phyloP scores from a whole-genome alignment of 257 asterid genomes.

The Solanum verrucosum region DNA sequence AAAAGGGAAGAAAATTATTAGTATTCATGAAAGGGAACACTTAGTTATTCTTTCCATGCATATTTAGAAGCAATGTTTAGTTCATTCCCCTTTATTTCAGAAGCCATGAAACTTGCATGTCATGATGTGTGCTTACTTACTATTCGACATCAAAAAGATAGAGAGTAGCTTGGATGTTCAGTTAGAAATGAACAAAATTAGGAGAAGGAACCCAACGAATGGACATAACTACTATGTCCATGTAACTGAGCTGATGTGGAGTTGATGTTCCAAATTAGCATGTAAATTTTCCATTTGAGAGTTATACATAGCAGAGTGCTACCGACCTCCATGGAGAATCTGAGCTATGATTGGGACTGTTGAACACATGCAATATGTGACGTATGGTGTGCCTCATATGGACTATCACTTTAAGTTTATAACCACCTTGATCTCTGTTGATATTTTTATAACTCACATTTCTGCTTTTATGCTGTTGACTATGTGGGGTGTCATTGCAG shows the following conservation, averaged over 20 bases:
- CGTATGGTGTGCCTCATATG: not conserved
- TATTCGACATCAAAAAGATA: not conserved
- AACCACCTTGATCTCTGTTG: not conserved
- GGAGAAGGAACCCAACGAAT: not conserved
- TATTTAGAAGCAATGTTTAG: not conserved
- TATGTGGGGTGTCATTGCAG: slow-evolving; percentile 23
- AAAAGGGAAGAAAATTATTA: not conserved
- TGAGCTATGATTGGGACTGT: not conserved
- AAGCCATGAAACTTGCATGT: not conserved
- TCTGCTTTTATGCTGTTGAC: not conserved
- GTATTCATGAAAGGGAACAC: no score
- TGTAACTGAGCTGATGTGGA: not conserved
- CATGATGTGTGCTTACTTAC: not conserved
- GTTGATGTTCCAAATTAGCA: not conserved
- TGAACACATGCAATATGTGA: not conserved
- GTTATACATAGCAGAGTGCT: not conserved
- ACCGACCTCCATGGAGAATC: not conserved
- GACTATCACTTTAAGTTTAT: not conserved
- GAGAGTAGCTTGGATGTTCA: not conserved
- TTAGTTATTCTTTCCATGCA: no score
- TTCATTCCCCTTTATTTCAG: not conserved
- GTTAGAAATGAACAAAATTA: not conserved
- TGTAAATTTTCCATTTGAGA: not conserved
- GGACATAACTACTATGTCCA: not conserved
- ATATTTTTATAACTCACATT: no score